A percentile compares a stretch with the other conserved stretches of the same genome.
Evolutionary conservation across 805 yeast genomes (phyloP).

Genomic region (Candida ipomoeae): DNA sequence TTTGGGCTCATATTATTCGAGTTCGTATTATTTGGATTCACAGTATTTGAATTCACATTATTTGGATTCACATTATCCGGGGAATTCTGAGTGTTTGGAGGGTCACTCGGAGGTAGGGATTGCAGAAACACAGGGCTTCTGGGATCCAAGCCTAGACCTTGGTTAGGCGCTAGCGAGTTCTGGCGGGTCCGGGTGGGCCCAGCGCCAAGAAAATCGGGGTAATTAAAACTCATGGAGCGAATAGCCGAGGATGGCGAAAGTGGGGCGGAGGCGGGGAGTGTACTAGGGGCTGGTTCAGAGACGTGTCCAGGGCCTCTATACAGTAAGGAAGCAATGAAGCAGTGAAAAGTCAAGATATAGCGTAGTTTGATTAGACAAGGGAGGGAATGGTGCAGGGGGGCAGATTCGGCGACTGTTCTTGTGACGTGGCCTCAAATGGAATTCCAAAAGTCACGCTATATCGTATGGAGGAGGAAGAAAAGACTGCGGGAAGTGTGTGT

Average conservation of each 20-base stretch:
- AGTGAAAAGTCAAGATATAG: too few species aligned
- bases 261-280: neutral
- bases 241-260: neutral
- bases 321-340: too few species aligned
- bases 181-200: constrained; percentile 1
- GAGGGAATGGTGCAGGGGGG: neutral
- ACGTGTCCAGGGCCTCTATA: neutral
- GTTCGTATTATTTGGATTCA: too few species aligned
- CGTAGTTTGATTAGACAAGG: neutral
- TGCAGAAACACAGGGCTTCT: neutral
- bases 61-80: too few species aligned
- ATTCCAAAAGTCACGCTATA: too few species aligned
- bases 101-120: neutral
- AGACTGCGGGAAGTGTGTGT: neutral
- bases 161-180: constrained; percentile 4
- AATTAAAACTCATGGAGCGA: constrained; percentile 27
- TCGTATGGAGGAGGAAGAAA: neutral
- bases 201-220: constrained; percentile 30
- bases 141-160: neutral
- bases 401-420: neutral
- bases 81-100: neutral
- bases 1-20: too few species aligned
- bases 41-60: too few species aligned
- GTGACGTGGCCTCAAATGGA: too few species aligned
- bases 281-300: neutral